Evolutionary conservation across 345 rosid species (phyloP).

Genomic region (Arabis hirsuta): DNA sequence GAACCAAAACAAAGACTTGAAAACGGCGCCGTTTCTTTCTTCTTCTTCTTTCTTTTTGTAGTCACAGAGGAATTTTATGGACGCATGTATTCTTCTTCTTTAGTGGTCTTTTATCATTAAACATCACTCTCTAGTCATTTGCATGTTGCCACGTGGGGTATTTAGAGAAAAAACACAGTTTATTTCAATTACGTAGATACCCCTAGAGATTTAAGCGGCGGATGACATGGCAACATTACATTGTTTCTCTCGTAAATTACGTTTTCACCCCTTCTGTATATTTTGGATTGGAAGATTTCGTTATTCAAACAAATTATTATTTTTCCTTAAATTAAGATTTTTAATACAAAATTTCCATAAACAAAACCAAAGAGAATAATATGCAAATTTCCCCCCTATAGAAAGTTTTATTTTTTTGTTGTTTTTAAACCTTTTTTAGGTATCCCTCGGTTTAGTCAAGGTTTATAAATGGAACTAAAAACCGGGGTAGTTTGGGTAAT

Average conservation of each 20-base stretch:
- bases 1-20: constrained; percentile 8
- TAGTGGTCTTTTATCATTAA: constrained; percentile 7
- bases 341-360: background rate
- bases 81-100: background rate
- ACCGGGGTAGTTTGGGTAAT: constrained; percentile 20
- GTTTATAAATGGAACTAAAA: background rate
- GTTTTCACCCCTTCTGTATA: constrained; percentile 6
- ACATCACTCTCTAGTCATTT: background rate
- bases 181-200: background rate
- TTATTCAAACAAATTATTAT: background rate
- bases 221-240: constrained; percentile 37
- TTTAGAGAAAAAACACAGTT: background rate
- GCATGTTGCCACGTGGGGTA: constrained; percentile 5
- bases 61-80: constrained; percentile 13
- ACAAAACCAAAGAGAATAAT: background rate
- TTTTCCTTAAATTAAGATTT: background rate
- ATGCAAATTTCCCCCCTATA: background rate
- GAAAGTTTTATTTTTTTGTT: background rate
- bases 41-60: constrained; percentile 15
- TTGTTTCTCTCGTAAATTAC: constrained; percentile 17
- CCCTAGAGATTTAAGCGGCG: constrained; percentile 31
- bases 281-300: background rate
- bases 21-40: constrained; percentile 21
- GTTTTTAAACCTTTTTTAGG: no score
- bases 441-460: background rate